Evolutionary conservation across 805 yeast genomes (phyloP).

Genomic region (Barnettozyma siamensis): DNA sequence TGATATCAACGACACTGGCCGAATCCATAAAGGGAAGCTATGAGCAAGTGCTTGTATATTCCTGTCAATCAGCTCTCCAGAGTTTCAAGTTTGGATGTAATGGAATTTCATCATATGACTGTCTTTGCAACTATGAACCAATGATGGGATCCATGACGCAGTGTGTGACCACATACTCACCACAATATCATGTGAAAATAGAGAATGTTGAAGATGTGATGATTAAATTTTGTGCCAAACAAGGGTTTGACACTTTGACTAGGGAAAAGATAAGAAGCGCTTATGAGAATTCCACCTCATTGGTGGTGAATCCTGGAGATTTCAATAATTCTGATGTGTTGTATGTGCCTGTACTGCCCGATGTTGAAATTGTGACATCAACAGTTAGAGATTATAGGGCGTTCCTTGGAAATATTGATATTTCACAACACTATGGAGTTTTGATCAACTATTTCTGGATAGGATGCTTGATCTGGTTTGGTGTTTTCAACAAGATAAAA

Average conservation of each 20-base stretch:
- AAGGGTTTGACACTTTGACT: conserved; percentile 10
- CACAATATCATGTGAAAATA: conserved; percentile 1
- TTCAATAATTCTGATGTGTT: background rate
- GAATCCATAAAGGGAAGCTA: conserved; percentile 18
- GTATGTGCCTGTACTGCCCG: conserved; percentile 16
- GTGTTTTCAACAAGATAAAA: conserved; percentile 16
- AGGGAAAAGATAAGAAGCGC: conserved; percentile 6
- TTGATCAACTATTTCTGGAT: conserved; percentile 20
- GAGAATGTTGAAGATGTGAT: conserved; percentile 7
- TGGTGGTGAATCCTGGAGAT: conserved; percentile 3
- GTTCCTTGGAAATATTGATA: conserved; percentile 22
- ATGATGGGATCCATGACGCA: conserved; percentile 15
- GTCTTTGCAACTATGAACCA: conserved; percentile 20
- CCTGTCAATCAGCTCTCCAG: conserved; percentile 19
- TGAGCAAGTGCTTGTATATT: conserved; percentile 20
- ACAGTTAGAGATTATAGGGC: conserved; percentile 21
- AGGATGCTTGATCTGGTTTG: conserved; percentile 14
- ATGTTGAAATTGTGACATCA: conserved; percentile 4
- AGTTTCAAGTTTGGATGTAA: conserved; percentile 18
- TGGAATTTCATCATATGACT: conserved; percentile 10
- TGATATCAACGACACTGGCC: background rate
- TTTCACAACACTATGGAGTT: conserved; percentile 19
- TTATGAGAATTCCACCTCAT: conserved; percentile 11
- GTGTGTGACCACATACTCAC: conserved; percentile 19
- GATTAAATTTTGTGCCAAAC: conserved; percentile 3